Base-by-base conservation (phyloP, 768 basidiomycete species). In the Suillus plorans region DNA sequence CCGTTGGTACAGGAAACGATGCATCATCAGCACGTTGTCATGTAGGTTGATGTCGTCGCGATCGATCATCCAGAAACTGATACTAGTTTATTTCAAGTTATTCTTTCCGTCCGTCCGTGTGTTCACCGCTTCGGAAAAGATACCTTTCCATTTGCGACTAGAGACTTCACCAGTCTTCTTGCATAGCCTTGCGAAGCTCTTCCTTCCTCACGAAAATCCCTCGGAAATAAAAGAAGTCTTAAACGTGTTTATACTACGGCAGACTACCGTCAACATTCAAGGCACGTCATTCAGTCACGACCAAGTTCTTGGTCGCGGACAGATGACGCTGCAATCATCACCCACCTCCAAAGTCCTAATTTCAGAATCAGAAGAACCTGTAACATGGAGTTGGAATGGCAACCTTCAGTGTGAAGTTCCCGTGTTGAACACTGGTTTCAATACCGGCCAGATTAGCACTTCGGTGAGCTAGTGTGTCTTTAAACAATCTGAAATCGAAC, bases 121-220 rank as follows among this genome's bases (percentile, higher is more conserved):
- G 20, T 91, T 84, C 74, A 81, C 83, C 7, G 63, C 87, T 22
- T 70, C 77, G 3, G 87, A 89, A 63, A 78, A 74, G 8, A 86
- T 91, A 18, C 88, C 89, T 1, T 88, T 90, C 73, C 87, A 89
- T 69, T 68, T 91, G 45, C 88, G 89, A 64, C 77, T 91, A 25
- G 80, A 77, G 49, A 87, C 82, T 77, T 78, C 66, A 73, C 77
- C 45, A 73, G 84, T 69, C 69, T 86, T 70, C 59, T 47, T 78
- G 45, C 61, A 39, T 34, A 70, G 39, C 37, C 60, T 71, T 37
- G 63, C 68, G 1, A 28, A 52, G 16, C 59, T 64, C 31, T 44
- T 68, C 41, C 49, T 53, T 16, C 50, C 65, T 42, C 64, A 60
- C 39, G 57, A 34, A 12, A 63, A 73, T 63, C 58, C 57, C 47